phyloP scores from a whole-genome alignment of 805 yeast species.

The Ogataea ganodermae region DNA sequence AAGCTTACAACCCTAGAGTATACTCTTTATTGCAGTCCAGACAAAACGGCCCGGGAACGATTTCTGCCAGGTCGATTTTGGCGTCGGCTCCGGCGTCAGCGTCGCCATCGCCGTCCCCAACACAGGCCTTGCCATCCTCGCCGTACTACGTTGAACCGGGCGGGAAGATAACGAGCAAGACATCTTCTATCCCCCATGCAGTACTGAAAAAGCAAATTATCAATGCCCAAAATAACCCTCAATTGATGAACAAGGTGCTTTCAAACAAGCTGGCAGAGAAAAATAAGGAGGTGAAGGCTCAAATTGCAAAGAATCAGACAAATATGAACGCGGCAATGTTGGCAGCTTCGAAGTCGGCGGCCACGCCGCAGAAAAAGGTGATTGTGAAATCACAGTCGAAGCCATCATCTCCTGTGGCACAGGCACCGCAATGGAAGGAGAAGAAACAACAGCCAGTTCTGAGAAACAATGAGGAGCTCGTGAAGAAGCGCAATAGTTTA shows the following conservation, averaged over 20 bases:
- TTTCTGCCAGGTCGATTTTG: neutral
- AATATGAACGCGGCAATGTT: conserved; percentile 21
- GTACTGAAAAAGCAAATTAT: conserved; percentile 33
- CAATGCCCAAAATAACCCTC: conserved; percentile 35
- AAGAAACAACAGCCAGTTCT: conserved; percentile 10
- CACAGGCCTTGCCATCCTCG: too few relatives aligned
- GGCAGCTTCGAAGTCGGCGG: conserved; percentile 25
- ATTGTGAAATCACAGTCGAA: neutral
- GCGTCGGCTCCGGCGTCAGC: conserved; percentile 3
- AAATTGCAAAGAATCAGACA: conserved; percentile 19
- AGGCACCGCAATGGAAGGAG: conserved; percentile 7
- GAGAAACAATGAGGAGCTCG: conserved; percentile 37
- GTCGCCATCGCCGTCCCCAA: conserved; percentile 8
- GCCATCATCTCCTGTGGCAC: neutral
- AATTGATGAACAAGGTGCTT: conserved; percentile 37
- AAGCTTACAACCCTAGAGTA: conserved; percentile 55
- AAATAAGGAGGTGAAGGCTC: conserved; percentile 30
- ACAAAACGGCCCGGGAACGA: conserved; percentile 28
- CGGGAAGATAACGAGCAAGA: conserved; percentile 29
- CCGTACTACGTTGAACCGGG: conserved; percentile 28
- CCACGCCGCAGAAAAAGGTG: neutral
- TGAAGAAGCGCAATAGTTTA: conserved; percentile 28
- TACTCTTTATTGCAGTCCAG: conserved; percentile 24
- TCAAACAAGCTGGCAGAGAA: conserved; percentile 35
- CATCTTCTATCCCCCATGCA: conserved; percentile 31